Base-by-base conservation (phyloP, 768 basidiomycete genomes). In the Naganishia antarctica region DNA sequence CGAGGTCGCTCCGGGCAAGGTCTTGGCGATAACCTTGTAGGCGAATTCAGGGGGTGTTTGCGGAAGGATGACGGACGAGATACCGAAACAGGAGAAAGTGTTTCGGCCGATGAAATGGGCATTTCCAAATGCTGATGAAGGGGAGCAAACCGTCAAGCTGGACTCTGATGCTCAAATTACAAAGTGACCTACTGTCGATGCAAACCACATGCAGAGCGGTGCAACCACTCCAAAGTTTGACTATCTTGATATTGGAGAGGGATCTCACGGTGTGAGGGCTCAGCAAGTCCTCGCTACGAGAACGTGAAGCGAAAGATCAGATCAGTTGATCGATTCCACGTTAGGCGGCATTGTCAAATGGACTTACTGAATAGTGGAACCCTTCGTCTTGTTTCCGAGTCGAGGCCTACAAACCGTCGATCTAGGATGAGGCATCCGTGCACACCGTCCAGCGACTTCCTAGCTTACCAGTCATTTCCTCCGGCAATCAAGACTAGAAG, bases 51-150 rank as follows among this genome's bases (percentile, higher is more conserved):
- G 87, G 28, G 51, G 29, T 12, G 66, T 70, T 32, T 5, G 41
- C 15, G 21, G 28, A 26, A 43, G 58, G 25, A 60, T 66, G 31
- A 16, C 49, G 62, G 69, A 29, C 63, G 66, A 57, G 9, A 85
- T 78, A n/a, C 89, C 88, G 3, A 91, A 81, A 45, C 83, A 83
- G 63, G 83, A 80, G 63, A 81, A 85, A 2, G 61, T 50, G 77
- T 90, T 91, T 60, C 91, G 85, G 7, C 94, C 94, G 73, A 93
- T 90, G 70, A 97, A 77, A 86, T 90, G 92, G 9, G 91, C 94
- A 41, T 83, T 82, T 7, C 91, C 91, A 59, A 86, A 59, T 15
- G 73, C 71, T 74, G 26, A 13, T 32, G 47, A 7, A 9, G 26
- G 21, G 16, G 4, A 4, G n/a, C 16, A 18, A 31, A 28, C 21